Evolutionary conservation across 352 stramenopile genomes (phyloP).

Genomic region (Peronospora destructor): DNA sequence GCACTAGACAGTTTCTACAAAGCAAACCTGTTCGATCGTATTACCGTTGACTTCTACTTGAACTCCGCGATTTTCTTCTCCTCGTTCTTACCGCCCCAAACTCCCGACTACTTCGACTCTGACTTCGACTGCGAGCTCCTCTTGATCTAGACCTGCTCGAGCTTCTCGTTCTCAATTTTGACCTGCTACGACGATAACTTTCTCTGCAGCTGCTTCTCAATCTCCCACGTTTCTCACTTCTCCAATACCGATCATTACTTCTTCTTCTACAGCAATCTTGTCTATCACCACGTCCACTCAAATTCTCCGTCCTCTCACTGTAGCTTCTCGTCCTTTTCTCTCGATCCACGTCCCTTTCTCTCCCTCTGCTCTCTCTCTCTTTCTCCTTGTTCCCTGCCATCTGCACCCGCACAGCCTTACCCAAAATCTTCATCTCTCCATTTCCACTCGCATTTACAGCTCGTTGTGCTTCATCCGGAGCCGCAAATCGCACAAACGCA

Average conservation of each 20-base stretch:
- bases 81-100: constrained; percentile 3
- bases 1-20: too few relatives aligned
- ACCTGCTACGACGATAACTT: constrained; percentile 3
- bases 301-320: neutral
- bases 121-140: constrained; percentile 5
- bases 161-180: constrained; percentile 5
- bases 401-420: constrained; percentile 68
- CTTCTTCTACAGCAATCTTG: constrained; percentile 3
- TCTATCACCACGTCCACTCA: neutral
- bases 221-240: constrained; percentile 1
- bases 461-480: constrained; percentile 33
- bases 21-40: neutral
- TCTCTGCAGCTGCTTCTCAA: constrained; percentile 8
- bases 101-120: constrained; percentile 6
- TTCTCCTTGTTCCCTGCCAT: constrained; percentile 42
- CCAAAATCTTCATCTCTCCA: constrained; percentile 51
- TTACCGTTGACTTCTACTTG: constrained; percentile 5
- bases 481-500: constrained; percentile 66
- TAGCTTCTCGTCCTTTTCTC: neutral
- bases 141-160: constrained; percentile 14
- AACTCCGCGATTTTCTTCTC: constrained; percentile 7
- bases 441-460: constrained; percentile 41
- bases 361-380: neutral
- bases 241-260: constrained; percentile 6
- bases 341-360: neutral